Evolutionary conservation across 805 yeast genomes (phyloP).

Genomic region (Candida nanaspora): DNA sequence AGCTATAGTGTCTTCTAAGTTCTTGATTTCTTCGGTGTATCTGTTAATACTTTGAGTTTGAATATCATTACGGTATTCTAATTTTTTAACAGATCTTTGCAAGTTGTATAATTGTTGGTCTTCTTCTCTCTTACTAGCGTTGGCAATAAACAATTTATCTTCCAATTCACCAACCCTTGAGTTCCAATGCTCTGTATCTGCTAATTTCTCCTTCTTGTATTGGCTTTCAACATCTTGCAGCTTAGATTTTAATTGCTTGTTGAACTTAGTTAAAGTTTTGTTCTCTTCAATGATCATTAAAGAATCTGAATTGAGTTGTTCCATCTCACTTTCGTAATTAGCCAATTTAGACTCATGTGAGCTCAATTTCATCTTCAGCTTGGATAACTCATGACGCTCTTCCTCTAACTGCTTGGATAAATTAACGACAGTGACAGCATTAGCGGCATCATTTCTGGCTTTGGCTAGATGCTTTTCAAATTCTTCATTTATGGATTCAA

Average conservation of each 20-base stretch:
- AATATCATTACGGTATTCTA: slow-evolving; percentile 43
- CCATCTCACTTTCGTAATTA: slow-evolving; percentile 19
- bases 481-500: slow-evolving; percentile 33
- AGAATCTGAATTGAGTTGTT: slow-evolving; percentile 41
- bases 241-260: slow-evolving; percentile 41
- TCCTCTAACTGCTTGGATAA: slow-evolving; percentile 28
- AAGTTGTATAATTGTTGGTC: slow-evolving; percentile 41
- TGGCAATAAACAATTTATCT: slow-evolving; percentile 37
- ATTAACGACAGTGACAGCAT: slow-evolving; percentile 22
- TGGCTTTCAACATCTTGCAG: slow-evolving; percentile 40
- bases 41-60: slow-evolving; percentile 42
- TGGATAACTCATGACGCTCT: slow-evolving; percentile 23
- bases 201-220: slow-evolving; percentile 43
- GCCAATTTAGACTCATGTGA: slow-evolving; percentile 15
- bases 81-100: slow-evolving; percentile 47
- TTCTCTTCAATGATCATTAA: slow-evolving; percentile 60
- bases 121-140: slow-evolving; percentile 42
- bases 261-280: slow-evolving; percentile 50
- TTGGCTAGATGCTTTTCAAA: slow-evolving; percentile 29
- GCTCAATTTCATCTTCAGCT: slow-evolving; percentile 23
- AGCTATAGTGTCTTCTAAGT: slow-evolving; percentile 42
- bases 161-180: slow-evolving; percentile 48
- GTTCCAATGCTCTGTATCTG: slow-evolving; percentile 50
- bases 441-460: slow-evolving; percentile 23
- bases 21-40: slow-evolving; percentile 53